Evolutionary conservation across 1,284 basidiomycete genomes (phyloP).

Genomic region (Agroathelia rolfsii): DNA sequence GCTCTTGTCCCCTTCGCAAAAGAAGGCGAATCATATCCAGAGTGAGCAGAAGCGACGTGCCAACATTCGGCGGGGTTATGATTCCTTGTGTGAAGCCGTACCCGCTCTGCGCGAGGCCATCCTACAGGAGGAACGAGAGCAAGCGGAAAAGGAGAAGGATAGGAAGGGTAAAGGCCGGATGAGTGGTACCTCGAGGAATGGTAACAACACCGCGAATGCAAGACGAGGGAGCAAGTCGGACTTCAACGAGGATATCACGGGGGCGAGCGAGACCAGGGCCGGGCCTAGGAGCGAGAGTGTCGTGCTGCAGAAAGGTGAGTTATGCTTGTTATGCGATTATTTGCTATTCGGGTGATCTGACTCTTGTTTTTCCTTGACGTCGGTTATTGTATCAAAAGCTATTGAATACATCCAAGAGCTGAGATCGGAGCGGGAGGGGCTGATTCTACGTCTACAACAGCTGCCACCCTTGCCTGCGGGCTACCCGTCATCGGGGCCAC

Average conservation of each 20-base stretch:
- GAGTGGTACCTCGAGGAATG: too few species aligned
- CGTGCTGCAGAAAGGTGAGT: slow-evolving; percentile 74
- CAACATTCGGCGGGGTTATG: slow-evolving; percentile 51
- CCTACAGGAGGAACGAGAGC: slow-evolving; percentile 25
- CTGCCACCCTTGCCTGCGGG: slow-evolving; percentile 46
- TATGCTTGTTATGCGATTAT: slow-evolving; percentile 8
- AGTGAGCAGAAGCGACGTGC: slow-evolving; percentile 50
- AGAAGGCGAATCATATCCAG: slow-evolving; percentile 57
- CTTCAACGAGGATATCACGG: slow-evolving; percentile 31
- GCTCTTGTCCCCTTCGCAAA: slow-evolving; percentile 36
- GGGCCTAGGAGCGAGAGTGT: slow-evolving; percentile 82
- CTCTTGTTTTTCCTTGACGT: slow-evolving; percentile 6
- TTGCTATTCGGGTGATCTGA: slow-evolving; percentile 5
- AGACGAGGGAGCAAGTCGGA: slow-evolving; percentile 23
- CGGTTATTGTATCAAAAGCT: slow-evolving; percentile 33
- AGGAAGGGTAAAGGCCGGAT: slow-evolving; percentile 8
- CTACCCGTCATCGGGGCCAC: slow-evolving; percentile 25
- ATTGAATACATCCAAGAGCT: slow-evolving; percentile 73
- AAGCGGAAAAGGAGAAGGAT: slow-evolving; percentile 15
- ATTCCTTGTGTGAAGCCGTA: slow-evolving; percentile 40
- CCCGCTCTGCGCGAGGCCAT: slow-evolving; percentile 42
- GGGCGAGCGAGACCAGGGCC: slow-evolving; percentile 68
- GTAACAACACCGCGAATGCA: slow-evolving; percentile 14
- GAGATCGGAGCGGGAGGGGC: slow-evolving; percentile 41
- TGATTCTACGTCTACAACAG: slow-evolving; percentile 50